phyloP scores from a whole-genome alignment of 306 rosid genomes.

The Comarum palustre region DNA sequence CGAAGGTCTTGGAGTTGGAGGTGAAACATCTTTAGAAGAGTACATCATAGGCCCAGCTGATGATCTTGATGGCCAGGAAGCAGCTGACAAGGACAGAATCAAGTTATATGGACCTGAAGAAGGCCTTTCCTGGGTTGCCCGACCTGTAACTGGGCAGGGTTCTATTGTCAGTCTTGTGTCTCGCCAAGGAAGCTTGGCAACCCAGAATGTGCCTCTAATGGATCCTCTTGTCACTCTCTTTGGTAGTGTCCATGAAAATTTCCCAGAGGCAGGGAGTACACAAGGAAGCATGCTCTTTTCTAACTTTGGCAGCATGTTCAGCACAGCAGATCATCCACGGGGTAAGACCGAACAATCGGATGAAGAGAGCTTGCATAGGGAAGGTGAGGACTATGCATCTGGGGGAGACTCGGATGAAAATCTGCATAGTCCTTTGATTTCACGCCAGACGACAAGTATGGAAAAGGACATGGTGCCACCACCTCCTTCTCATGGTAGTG shows the following conservation, averaged over 20 bases:
- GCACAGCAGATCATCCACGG: constrained; percentile 65
- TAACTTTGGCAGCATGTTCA: constrained; percentile 80
- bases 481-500: constrained; percentile 73
- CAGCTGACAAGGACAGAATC: constrained; percentile 58
- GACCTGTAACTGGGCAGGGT: constrained; percentile 72
- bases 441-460: constrained; percentile 79
- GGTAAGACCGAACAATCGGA: constrained; percentile 62
- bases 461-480: constrained; percentile 73
- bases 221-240: constrained; percentile 79
- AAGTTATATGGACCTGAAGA: constrained; percentile 74
- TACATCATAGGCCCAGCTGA: constrained; percentile 73
- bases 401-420: constrained; percentile 77
- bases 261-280: constrained; percentile 60
- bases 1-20: constrained; percentile 84
- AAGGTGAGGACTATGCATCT: constrained; percentile 60
- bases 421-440: constrained; percentile 79
- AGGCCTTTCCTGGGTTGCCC: constrained; percentile 88
- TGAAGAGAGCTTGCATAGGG: constrained; percentile 75
- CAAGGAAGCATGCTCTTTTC: constrained; percentile 59
- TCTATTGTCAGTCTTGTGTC: constrained; percentile 61
- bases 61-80: constrained; percentile 50
- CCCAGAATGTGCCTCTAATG: constrained; percentile 60
- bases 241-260: constrained; percentile 73
- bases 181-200: constrained; percentile 83
- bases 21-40: constrained; percentile 66